Percentiles rank a stretch among this genome's conserved stretches.
Evolutionary conservation across 345 rosid genomes (phyloP).

Genomic region (Hibiscus mutabilis): DNA sequence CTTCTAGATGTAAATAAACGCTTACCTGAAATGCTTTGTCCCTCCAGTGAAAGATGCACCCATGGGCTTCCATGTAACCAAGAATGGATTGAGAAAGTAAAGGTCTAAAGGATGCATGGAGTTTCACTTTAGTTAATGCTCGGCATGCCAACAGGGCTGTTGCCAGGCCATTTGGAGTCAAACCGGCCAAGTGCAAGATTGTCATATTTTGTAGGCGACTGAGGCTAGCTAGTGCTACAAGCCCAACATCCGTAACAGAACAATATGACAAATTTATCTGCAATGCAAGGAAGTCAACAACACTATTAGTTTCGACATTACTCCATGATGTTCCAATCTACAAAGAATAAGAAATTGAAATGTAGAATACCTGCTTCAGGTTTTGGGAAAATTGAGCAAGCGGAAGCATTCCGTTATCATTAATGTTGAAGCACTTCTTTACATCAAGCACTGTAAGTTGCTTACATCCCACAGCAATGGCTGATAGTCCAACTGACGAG

Average conservation of each 20-base stretch:
- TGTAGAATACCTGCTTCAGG: slow-evolving; percentile 31
- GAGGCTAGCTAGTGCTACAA: slow-evolving; percentile 29
- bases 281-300: slow-evolving; percentile 1
- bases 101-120: slow-evolving; percentile 30
- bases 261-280: slow-evolving; percentile 45
- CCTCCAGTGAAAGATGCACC: slow-evolving; percentile 37
- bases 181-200: slow-evolving; percentile 27
- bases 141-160: slow-evolving; percentile 38
- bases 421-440: slow-evolving; percentile 35
- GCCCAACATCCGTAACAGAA: slow-evolving; percentile 38
- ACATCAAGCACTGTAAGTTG: slow-evolving; percentile 33
- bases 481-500: slow-evolving; percentile 32
- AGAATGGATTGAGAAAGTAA: slow-evolving; percentile 25
- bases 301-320: background rate
- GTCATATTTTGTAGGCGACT: slow-evolving; percentile 34
- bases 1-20: background rate
- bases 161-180: slow-evolving; percentile 41
- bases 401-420: slow-evolving; percentile 36
- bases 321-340: background rate
- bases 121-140: slow-evolving; percentile 37
- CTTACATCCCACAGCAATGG: slow-evolving; percentile 33
- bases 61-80: slow-evolving; percentile 30
- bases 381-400: slow-evolving; percentile 36
- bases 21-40: slow-evolving; percentile 33
- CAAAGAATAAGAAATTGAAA: background rate